A percentile compares a stretch with the other conserved stretches of the same genome.
These are phyloP conservation scores for Eremothecium coryli DNA, from an alignment of 1,139 yeast species.

Conservation along the genomic window DNA sequence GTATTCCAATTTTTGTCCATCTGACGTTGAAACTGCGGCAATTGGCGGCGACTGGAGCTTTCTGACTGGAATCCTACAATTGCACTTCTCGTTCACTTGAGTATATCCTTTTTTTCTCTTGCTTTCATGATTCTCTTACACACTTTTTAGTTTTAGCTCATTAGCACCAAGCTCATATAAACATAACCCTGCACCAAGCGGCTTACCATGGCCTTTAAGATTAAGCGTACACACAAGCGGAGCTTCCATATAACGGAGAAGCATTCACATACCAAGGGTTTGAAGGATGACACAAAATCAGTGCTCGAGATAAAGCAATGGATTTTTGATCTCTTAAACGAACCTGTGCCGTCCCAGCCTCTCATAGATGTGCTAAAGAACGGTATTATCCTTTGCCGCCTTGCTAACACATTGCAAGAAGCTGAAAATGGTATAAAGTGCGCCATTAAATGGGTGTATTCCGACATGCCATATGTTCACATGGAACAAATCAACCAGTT, in stretches of 20 bases:
- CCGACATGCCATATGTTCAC: conserved; percentile 76
- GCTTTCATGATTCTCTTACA: neutral
- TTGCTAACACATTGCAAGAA: conserved; percentile 31
- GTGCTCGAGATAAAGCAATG: conserved; percentile 48
- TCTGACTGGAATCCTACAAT: too few species aligned
- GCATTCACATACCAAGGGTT: too few species aligned
- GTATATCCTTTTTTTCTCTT: neutral
- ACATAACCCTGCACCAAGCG: too few species aligned
- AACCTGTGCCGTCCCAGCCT: conserved; percentile 25
- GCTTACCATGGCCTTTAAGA: too few species aligned
- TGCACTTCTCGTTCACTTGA: neutral
- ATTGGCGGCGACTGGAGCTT: too few species aligned
- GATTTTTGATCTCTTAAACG: conserved; percentile 35
- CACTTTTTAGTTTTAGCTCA: too few species aligned
- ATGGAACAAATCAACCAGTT: conserved; percentile 83
- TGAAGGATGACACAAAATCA: too few species aligned
- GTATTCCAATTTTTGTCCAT: too few species aligned
- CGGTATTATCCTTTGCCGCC: conserved; percentile 54
- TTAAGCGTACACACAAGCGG: too few species aligned
- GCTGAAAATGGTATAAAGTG: conserved; percentile 32
- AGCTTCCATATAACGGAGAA: too few species aligned
- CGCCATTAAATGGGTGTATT: conserved; percentile 44
- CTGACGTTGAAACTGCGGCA: too few species aligned
- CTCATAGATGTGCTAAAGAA: conserved; percentile 50
- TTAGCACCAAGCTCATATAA: too few species aligned